A percentile compares a stretch with the other conserved stretches of the same genome.
Conservation (phyloP, 768 basidiomycete genomes). For the Cystobasidium tubakii region DNA sequence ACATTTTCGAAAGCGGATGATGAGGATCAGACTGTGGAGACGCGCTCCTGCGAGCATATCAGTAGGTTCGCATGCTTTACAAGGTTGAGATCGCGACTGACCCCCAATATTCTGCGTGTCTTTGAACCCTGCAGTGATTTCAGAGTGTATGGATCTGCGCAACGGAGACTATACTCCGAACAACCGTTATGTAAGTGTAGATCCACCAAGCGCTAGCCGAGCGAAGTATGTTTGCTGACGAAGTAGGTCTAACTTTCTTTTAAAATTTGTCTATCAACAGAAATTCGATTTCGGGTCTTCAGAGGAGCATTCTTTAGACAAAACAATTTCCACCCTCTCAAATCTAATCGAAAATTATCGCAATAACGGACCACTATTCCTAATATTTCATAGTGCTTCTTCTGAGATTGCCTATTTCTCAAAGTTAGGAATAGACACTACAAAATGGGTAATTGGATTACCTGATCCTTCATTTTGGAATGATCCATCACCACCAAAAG, state of each 20-base stretch:
- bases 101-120: too few species aligned
- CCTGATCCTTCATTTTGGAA: constrained; percentile 14
- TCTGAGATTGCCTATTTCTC: constrained; percentile 25
- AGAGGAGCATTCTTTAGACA: background rate
- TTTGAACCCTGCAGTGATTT: constrained; percentile 1
- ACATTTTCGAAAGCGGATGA: background rate
- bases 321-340: background rate
- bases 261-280: background rate
- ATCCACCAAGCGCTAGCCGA: too few species aligned
- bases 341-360: background rate
- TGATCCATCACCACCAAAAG: background rate
- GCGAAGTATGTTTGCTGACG: too few species aligned
- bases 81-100: too few species aligned
- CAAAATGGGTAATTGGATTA: constrained; percentile 15
- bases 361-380: background rate
- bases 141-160: background rate
- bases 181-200: constrained; percentile 1
- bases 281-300: constrained; percentile 17
- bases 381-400: constrained; percentile 32
- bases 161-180: constrained; percentile 2
- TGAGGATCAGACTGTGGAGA: background rate
- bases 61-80: background rate
- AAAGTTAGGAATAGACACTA: constrained; percentile 8
- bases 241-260: too few species aligned
- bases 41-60: background rate